A percentile compares a stretch with the other conserved stretches of the same genome.
phyloP scores from a whole-genome alignment of 23 red algal species.

The Chondrus crispus region DNA sequence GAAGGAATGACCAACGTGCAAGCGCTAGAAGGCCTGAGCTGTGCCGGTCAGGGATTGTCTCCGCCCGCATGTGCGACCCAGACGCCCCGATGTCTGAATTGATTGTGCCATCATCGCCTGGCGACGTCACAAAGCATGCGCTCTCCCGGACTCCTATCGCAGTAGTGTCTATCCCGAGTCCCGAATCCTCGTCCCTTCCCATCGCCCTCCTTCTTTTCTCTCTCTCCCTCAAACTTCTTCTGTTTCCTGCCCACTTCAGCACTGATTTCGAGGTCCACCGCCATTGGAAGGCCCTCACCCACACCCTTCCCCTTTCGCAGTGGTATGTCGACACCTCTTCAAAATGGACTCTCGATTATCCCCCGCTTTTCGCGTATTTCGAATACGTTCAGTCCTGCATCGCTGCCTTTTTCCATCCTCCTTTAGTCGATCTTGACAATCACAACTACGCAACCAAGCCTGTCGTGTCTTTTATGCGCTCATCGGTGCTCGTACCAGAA shows the following conservation, averaged over 20 bases:
- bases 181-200: no score
- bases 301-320: slow-evolving; percentile 25
- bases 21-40: no score
- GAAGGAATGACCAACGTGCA: no score
- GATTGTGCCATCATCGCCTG: no score
- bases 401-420: slow-evolving; percentile 9
- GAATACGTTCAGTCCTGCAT: slow-evolving; percentile 34
- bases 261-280: slow-evolving; percentile 93
- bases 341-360: slow-evolving; percentile 86
- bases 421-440: not conserved
- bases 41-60: no score
- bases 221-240: slow-evolving; percentile 50
- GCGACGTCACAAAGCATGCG: no score
- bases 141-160: no score
- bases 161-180: no score
- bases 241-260: slow-evolving; percentile 23
- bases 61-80: no score
- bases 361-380: slow-evolving; percentile 85
- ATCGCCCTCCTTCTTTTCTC: not conserved
- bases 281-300: slow-evolving; percentile 79
- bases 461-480: slow-evolving; percentile 34
- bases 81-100: no score
- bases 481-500: slow-evolving; percentile 51
- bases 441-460: not conserved
- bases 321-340: slow-evolving; percentile 86